Conservation (phyloP, 2,329 filamentous ascomycete genomes). For the Purpureocillium takamizusanense region DNA sequence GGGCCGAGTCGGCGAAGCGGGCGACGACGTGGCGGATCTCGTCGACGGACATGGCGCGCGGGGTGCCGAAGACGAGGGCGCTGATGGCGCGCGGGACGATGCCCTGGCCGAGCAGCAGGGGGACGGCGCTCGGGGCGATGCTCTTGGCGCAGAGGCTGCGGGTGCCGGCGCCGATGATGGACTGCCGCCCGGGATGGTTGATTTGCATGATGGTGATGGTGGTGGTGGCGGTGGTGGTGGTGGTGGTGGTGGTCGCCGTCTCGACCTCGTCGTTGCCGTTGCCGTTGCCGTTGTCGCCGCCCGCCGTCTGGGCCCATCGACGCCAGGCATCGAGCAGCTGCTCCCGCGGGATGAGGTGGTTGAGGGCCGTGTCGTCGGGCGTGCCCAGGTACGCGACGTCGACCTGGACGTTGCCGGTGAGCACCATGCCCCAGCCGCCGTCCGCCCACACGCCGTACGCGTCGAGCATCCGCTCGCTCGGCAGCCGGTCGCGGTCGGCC, state of each 20-base stretch:
- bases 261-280: too few species aligned
- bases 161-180: slow-evolving; percentile 26
- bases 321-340: slow-evolving; percentile 26
- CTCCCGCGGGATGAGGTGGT: slow-evolving; percentile 16
- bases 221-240: slow-evolving; percentile 18
- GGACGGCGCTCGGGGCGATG: slow-evolving; percentile 33
- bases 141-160: slow-evolving; percentile 26
- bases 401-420: slow-evolving; percentile 42
- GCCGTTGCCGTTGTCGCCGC: too few species aligned
- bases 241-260: too few species aligned
- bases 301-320: slow-evolving; percentile 21
- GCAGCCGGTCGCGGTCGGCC: slow-evolving; percentile 30
- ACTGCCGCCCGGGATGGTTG: slow-evolving; percentile 38
- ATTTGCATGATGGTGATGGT: slow-evolving; percentile 34
- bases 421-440: slow-evolving; percentile 42
- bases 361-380: slow-evolving; percentile 23
- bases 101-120: slow-evolving; percentile 29
- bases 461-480: slow-evolving; percentile 29
- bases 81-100: slow-evolving; percentile 21
- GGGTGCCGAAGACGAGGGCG: slow-evolving; percentile 38
- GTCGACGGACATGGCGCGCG: slow-evolving; percentile 42
- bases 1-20: slow-evolving; percentile 44
- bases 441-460: slow-evolving; percentile 45
- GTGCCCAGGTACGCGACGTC: slow-evolving; percentile 27
- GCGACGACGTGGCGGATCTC: slow-evolving; percentile 45